These are phyloP conservation scores for Polymyxa betae DNA, from an alignment of 208 protist species.

Conservation along the genomic window DNA sequence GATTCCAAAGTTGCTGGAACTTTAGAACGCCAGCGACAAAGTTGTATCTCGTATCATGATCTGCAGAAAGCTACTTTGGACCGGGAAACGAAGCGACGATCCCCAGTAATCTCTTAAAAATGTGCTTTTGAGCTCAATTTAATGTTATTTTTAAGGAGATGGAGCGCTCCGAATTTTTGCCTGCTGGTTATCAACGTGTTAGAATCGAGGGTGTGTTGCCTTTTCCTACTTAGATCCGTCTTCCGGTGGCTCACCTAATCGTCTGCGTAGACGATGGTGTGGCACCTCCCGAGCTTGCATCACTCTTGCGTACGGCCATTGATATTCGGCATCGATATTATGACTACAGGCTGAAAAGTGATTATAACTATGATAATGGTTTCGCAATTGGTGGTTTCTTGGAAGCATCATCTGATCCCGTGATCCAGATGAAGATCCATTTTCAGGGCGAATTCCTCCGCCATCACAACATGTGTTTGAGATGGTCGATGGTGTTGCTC, in stretches of 20 bases:
- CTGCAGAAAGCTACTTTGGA: neutral
- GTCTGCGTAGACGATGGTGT: neutral
- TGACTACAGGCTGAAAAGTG: conserved; percentile 3
- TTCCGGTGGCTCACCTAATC: too few species aligned
- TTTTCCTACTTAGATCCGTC: neutral
- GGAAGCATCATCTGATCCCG: neutral
- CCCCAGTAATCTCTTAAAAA: neutral
- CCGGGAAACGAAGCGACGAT: neutral
- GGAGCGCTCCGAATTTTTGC: neutral
- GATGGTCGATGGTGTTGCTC: conserved; percentile 58
- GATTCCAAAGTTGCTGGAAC: neutral
- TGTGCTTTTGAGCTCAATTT: neutral
- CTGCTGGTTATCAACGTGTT: conserved; percentile 19
- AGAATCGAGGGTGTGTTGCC: neutral
- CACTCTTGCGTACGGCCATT: neutral
- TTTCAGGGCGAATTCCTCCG: neutral
- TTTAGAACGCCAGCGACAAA: neutral
- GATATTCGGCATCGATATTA: conserved; percentile 46
- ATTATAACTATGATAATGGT: neutral
- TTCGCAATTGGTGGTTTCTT: neutral
- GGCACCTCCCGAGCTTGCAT: neutral
- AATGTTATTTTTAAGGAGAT: neutral
- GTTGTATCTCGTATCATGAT: conserved; percentile 20
- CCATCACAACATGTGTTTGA: conserved; percentile 56
- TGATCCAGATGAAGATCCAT: conserved; percentile 23